A percentile compares a stretch with the other conserved stretches of the same genome.
Evolutionary conservation across 495 filamentous ascomycete genomes (phyloP).

Genomic region (Tetracladium setigerum): DNA sequence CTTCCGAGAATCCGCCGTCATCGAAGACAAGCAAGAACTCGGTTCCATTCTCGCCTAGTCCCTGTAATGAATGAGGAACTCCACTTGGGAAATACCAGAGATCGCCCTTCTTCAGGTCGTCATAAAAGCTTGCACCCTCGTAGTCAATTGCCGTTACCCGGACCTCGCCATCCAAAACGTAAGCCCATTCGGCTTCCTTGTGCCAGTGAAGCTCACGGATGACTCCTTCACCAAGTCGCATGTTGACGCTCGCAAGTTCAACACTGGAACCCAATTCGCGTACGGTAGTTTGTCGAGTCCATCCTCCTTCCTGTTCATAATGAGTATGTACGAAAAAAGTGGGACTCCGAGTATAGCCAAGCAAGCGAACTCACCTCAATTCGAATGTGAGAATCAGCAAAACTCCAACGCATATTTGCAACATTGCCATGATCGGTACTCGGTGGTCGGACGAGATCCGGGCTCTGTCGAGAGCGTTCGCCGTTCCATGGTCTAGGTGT

Average conservation of each 20-base stretch:
- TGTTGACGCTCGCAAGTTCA: slow-evolving; percentile 59
- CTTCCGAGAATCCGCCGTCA: slow-evolving; percentile 59
- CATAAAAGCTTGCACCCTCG: slow-evolving; percentile 61
- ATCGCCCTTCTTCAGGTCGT: slow-evolving; percentile 62
- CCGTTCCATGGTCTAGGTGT: slow-evolving; percentile 43
- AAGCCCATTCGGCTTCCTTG: slow-evolving; percentile 64
- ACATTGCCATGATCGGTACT: slow-evolving; percentile 57
- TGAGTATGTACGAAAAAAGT: not conserved
- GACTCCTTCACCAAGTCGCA: slow-evolving; percentile 59
- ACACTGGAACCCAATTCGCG: slow-evolving; percentile 50
- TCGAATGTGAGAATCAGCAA: slow-evolving; percentile 57
- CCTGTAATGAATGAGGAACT: slow-evolving; percentile 63
- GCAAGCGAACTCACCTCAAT: slow-evolving; percentile 42
- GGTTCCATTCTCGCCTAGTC: slow-evolving; percentile 54
- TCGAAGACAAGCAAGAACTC: slow-evolving; percentile 69
- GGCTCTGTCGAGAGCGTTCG: slow-evolving; percentile 53
- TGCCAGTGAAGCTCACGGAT: slow-evolving; percentile 72
- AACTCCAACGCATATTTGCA: slow-evolving; percentile 59
- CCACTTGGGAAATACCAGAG: slow-evolving; percentile 72
- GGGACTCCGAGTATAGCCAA: not conserved
- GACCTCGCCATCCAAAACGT: slow-evolving; percentile 51
- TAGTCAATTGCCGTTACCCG: slow-evolving; percentile 59
- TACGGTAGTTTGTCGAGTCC: slow-evolving; percentile 60
- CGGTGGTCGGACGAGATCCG: slow-evolving; percentile 56
- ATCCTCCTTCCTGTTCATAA: slow-evolving; percentile 49